Base-by-base conservation (phyloP, 495 filamentous ascomycete species). In the Hamigera avellanea region DNA sequence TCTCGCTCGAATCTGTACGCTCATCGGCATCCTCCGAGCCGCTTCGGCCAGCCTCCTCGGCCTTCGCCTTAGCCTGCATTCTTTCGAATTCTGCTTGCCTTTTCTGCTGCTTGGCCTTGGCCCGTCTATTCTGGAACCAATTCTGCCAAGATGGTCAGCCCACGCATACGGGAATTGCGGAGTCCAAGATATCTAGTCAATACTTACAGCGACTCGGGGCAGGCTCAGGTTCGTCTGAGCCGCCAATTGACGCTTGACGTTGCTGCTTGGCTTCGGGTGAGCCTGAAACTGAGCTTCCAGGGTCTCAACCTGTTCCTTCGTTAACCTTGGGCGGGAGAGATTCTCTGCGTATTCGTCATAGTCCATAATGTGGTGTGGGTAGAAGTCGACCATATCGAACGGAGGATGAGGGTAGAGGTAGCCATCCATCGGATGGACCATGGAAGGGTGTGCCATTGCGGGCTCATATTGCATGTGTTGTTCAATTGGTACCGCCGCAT, bases 81-180 rank as follows among this genome's bases (percentile, higher is more conserved):
- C 59, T 59, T 49, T 66, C 64, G 56, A 53, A 77, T 49, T 85
- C 78, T 50, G 78, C 73, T 50, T 81, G 77, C 52, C 78, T 73
- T 50, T 67, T 78, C 50, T 85, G 75, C 45, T 84, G 77, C 63
- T 86, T 87, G 19, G 81, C 81, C 52, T 87, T 86, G 37, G 82
- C 83, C 26, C 85, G 78, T 35, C 85, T 72, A 53, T 91, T 93
- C 54, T 93, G 85, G 57, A 89, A 93, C 86, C 86, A 91, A 47
- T 89, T 89, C 86, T 91, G 38, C 25, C 34, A 14, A 31, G 27
- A 29, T 28, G 18, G 35, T 52, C 46, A 52, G 44, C n/a, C 29
- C 30, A 41, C 17, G 25, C 17, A 37, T 10, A 15, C 3, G 19
- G 19, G 31, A 23, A 23, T 23, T 23, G 21, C 21, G 9, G 9